phyloP scores from a whole-genome alignment of 139 green algal species.

The Gonium pectorale region DNA sequence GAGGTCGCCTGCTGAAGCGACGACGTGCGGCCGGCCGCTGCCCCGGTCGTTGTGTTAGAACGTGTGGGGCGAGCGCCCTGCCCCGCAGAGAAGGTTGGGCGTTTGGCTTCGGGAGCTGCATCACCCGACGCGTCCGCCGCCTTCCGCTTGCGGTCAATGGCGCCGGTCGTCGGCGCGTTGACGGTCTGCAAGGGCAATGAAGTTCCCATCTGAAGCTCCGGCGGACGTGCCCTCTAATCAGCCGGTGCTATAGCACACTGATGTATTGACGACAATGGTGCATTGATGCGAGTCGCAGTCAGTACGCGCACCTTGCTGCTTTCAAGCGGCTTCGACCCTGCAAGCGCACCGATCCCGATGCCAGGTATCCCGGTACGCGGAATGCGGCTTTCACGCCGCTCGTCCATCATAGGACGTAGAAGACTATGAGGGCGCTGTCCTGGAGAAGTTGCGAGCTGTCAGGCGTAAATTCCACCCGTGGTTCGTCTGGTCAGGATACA shows the following conservation, averaged over 20 bases:
- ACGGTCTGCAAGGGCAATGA: neutral
- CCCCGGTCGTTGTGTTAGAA: slow-evolving; percentile 1
- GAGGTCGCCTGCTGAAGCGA: slow-evolving; percentile 9
- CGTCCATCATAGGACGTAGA: slow-evolving; percentile 18
- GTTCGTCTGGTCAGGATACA: too few species aligned
- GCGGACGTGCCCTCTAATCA: too few species aligned
- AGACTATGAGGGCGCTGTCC: too few species aligned
- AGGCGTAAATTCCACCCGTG: too few species aligned
- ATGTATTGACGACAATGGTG: too few species aligned
- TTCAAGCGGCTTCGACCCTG: neutral
- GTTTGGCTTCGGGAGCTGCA: slow-evolving; percentile 49
- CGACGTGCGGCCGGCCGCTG: neutral
- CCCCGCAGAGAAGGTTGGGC: slow-evolving; percentile 2
- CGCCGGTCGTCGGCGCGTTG: neutral
- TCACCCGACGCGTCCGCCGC: slow-evolving; percentile 33
- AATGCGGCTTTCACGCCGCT: slow-evolving; percentile 28
- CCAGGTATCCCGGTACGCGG: neutral
- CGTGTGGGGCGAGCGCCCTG: neutral
- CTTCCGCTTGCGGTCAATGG: slow-evolving; percentile 47
- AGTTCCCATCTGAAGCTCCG: too few species aligned
- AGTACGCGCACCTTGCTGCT: neutral
- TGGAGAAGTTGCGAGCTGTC: too few species aligned
- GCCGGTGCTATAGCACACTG: too few species aligned
- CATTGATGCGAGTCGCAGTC: too few species aligned
- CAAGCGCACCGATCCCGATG: neutral